Percentiles rank a stretch among this genome's conserved stretches.
Evolutionary conservation across 228 moss, liverwort and hornwort species (phyloP).

Genomic region (Sphagnum magellanicum): DNA sequence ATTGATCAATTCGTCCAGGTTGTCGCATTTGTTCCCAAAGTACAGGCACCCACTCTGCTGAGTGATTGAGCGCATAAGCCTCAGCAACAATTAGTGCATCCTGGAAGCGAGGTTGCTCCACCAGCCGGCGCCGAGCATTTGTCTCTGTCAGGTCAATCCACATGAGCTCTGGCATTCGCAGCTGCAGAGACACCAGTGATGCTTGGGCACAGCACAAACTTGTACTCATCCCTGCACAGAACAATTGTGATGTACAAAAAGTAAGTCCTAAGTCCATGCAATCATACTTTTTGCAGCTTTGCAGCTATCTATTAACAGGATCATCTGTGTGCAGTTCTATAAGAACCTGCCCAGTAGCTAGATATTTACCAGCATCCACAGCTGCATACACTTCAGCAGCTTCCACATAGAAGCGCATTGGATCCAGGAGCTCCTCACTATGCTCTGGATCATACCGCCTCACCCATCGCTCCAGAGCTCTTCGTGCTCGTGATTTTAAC

Average conservation of each 20-base stretch:
- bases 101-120: slow-evolving; percentile 82
- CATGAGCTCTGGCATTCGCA: slow-evolving; percentile 70
- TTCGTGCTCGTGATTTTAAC: slow-evolving; percentile 58
- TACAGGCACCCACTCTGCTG: slow-evolving; percentile 93
- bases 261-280: no score
- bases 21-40: slow-evolving; percentile 85
- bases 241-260: no score
- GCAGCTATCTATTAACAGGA: no score
- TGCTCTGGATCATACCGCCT: slow-evolving; percentile 62
- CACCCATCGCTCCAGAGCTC: slow-evolving; percentile 56
- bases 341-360: no score
- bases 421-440: slow-evolving; percentile 74
- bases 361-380: slow-evolving; percentile 76
- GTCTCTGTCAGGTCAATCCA: slow-evolving; percentile 84
- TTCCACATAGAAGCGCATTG: slow-evolving; percentile 91
- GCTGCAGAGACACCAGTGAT: slow-evolving; percentile 85
- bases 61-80: slow-evolving; percentile 85
- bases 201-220: slow-evolving; percentile 91
- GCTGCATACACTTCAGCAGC: slow-evolving; percentile 83
- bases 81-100: slow-evolving; percentile 88
- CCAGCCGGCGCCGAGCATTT: slow-evolving; percentile 70
- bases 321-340: no score
- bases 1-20: slow-evolving; percentile 69
- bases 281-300: no score
- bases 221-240: slow-evolving; percentile 50